Evolutionary conservation across 1,284 basidiomycete genomes (phyloP), one percentile per base, ranked within the genome.

Genomic region (Inonotus obliquus): DNA sequence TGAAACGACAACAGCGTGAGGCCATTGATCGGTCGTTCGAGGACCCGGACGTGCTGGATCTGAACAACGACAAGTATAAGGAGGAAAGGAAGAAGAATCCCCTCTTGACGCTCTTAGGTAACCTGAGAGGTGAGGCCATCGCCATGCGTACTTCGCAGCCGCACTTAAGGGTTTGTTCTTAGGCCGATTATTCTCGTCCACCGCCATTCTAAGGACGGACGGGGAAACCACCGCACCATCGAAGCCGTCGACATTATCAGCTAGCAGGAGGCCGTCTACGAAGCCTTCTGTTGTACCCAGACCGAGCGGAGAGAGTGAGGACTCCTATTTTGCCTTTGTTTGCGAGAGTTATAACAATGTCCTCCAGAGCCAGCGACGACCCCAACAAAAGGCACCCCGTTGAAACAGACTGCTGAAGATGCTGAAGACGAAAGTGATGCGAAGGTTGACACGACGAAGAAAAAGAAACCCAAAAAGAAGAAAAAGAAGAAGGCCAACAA

Each of bases 111-210:
- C 70, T 91, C 38, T 74, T 92, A 63, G 84, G 84, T 21, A 85
- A 85, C 14, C 70, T 92, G 59, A 79, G 85, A 81, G 90, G 89
- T 85, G 66, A 68, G 45, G 25, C 2, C 21, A 29, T 48, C 14
- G 37, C 25, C 25, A 14, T 25, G 14, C 23, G 48, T 48, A 23
- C 10, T 49, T 10, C 32, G 35, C 48, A 32, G 27, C 56, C 25
- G n/a, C 27, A 39, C 48, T 67, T 29, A 53, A 68, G 63, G 41
- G 41, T 54, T 35, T 32, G 53, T 51, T 11, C 23, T 21, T 54
- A 91, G 89, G 89, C 6, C 86, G 89, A 27, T 79, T 88, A 77
- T 89, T 91, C 71, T 81, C 81, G 23, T 77, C 84, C 6, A 82
- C 79, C 65, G 76, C 86, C 4, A 85, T 83, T 57, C 71, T 91